phyloP scores from a whole-genome alignment of 345 rosid species.

The Trapa incisa region DNA sequence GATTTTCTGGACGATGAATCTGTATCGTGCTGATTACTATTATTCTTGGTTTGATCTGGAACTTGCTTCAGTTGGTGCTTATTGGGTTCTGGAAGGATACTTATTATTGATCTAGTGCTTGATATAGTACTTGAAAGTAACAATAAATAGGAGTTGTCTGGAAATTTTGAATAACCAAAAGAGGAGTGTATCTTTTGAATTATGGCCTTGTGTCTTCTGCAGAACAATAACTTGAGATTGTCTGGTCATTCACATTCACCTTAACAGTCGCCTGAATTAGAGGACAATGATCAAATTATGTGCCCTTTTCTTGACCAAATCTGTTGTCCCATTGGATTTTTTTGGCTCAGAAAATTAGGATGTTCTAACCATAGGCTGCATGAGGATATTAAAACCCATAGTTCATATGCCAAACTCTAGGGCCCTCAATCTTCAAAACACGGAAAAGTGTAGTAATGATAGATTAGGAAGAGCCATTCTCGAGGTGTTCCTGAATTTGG shows the following conservation, averaged over 20 bases:
- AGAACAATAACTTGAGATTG: background rate
- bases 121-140: background rate
- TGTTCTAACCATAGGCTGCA: too few relatives aligned
- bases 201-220: background rate
- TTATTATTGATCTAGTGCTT: background rate
- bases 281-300: background rate
- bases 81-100: background rate
- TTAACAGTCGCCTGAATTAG: background rate
- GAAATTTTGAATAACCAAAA: background rate
- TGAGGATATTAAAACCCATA: too few relatives aligned
- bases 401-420: too few relatives aligned
- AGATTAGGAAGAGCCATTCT: too few relatives aligned
- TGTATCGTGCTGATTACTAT: background rate
- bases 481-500: too few relatives aligned
- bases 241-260: background rate
- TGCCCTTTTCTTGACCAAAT: too few relatives aligned
- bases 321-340: too few relatives aligned
- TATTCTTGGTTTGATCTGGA: background rate
- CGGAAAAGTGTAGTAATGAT: too few relatives aligned
- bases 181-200: background rate
- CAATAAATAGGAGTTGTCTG: background rate
- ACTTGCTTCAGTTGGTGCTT: background rate
- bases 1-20: too few relatives aligned
- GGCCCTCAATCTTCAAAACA: too few relatives aligned
- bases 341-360: too few relatives aligned